Percentiles rank a stretch among this genome's conserved stretches.
Conservation (phyloP, 345 rosid species). For the Murraya koenigii region DNA sequence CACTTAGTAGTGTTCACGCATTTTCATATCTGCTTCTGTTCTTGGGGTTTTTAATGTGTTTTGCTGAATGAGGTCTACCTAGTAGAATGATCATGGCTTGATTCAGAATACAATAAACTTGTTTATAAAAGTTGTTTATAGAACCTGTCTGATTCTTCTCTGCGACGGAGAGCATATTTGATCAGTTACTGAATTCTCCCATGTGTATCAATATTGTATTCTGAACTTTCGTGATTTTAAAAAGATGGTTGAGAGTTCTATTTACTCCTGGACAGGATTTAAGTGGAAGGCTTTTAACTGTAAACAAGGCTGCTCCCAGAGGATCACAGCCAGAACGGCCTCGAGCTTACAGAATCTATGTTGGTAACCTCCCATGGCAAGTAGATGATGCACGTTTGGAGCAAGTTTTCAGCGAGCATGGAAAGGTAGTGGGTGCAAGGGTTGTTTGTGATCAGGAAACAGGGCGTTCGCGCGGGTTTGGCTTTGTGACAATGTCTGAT, state of each 20-base stretch:
- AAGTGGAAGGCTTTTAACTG: constrained; percentile 42
- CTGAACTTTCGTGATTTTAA: not conserved
- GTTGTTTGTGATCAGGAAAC: constrained; percentile 47
- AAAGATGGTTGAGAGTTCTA: not conserved
- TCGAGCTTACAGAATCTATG: constrained; percentile 34
- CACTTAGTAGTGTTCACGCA: not conserved
- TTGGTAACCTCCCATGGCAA: constrained; percentile 50
- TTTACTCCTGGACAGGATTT: constrained; percentile 31
- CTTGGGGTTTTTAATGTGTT: not conserved
- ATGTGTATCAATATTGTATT: not conserved
- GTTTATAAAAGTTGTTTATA: not conserved
- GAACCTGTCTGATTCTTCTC: not conserved
- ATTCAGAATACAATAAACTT: not conserved
- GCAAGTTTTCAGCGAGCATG: constrained; percentile 47
- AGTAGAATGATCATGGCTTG: not conserved
- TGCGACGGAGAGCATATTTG: not conserved
- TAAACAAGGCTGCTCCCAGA: constrained; percentile 44
- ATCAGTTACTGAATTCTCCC: not conserved
- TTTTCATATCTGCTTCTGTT: not conserved
- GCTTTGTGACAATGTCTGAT: constrained; percentile 47
- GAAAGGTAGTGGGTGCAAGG: constrained; percentile 45
- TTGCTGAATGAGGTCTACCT: not conserved
- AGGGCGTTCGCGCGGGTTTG: constrained; percentile 58
- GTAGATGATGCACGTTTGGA: constrained; percentile 39
- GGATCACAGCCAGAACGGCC: constrained; percentile 36